Conservation (phyloP, 495 filamentous ascomycete species). For the Trichoderma parareesei region DNA sequence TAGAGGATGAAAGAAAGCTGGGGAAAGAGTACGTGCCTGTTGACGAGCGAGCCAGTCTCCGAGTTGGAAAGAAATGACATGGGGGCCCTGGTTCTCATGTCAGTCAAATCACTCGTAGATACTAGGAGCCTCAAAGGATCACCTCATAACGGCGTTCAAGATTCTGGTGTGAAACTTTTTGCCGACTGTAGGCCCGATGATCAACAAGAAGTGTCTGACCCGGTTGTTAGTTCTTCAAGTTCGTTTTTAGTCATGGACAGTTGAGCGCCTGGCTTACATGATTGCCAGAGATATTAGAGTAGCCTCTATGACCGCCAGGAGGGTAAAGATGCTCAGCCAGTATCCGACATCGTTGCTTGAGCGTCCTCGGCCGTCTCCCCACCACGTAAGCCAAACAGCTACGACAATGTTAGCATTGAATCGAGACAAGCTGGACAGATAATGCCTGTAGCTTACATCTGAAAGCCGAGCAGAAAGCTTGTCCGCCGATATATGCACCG, state of each 20-base stretch:
- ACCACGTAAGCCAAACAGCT: constrained; percentile 17
- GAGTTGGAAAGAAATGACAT: constrained; percentile 18
- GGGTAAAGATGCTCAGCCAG: constrained; percentile 15
- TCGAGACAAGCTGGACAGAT: no score
- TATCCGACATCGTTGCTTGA: constrained; percentile 11
- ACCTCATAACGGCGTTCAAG: constrained; percentile 16
- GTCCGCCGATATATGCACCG: background rate
- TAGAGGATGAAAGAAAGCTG: background rate
- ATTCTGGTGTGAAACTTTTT: constrained; percentile 15
- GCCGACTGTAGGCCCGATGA: constrained; percentile 13
- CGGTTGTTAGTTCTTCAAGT: background rate
- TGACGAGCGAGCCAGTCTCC: constrained; percentile 19
- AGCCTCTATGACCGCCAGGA: constrained; percentile 13
- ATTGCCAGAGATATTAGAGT: constrained; percentile 11
- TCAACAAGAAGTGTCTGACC: constrained; percentile 13
- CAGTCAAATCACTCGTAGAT: background rate
- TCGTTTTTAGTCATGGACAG: background rate
- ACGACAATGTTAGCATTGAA: background rate
- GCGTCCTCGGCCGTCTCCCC: constrained; percentile 10
- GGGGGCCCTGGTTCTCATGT: constrained; percentile 13
- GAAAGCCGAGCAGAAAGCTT: background rate
- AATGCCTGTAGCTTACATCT: background rate
- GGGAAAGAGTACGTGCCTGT: constrained; percentile 13
- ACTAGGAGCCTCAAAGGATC: background rate
- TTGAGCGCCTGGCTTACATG: constrained; percentile 6